Evolutionary conservation across 2,329 filamentous ascomycete species (phyloP).

Genomic region (Magnaporthales sp.): DNA sequence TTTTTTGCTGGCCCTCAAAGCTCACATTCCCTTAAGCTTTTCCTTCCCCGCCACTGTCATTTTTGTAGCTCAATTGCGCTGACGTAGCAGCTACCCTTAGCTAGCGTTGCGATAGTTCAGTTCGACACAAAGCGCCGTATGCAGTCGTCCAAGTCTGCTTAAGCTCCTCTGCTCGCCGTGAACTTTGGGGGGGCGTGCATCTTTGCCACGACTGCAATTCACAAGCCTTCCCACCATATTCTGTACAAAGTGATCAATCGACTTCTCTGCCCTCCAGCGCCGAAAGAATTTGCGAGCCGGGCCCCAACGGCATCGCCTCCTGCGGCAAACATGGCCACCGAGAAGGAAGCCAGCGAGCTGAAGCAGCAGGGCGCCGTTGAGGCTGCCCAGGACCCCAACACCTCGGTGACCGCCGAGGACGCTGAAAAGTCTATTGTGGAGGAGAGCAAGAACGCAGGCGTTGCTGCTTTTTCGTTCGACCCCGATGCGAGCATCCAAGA

Average conservation of each 20-base stretch:
- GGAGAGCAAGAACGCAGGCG: conserved; percentile 71
- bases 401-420: conserved; percentile 56
- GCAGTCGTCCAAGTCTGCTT: neutral
- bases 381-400: conserved; percentile 64
- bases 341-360: conserved; percentile 45
- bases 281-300: neutral
- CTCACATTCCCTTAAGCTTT: neutral
- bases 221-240: neutral
- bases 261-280: neutral
- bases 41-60: neutral
- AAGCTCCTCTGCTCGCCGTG: neutral
- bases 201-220: neutral
- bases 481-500: conserved; percentile 75
- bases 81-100: neutral
- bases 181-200: neutral
- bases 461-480: conserved; percentile 76
- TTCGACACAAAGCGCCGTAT: neutral
- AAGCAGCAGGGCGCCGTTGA: conserved; percentile 76
- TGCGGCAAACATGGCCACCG: conserved; percentile 20
- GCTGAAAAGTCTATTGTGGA: conserved; percentile 67
- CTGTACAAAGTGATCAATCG: neutral
- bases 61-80: neutral
- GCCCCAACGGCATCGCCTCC: conserved; percentile 1
- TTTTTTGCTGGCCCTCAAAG: neutral
- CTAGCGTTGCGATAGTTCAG: neutral